These are phyloP conservation scores for Carex cristatella DNA, from an alignment of 176 grass and related monocot genomes.

Conservation along the genomic window DNA sequence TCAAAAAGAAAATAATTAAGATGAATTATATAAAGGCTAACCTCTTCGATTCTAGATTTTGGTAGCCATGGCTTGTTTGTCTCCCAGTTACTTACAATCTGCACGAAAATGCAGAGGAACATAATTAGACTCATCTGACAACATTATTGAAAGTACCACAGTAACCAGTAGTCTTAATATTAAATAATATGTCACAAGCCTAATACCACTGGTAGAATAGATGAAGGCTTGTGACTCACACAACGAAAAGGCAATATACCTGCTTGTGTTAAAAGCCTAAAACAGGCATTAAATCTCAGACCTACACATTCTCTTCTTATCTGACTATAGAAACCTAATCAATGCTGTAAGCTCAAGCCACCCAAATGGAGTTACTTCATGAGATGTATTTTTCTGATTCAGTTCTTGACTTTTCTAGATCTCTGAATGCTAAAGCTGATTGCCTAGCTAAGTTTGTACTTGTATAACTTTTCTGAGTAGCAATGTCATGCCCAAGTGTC, in stretches of 20 bases:
- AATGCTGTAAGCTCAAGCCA: neutral
- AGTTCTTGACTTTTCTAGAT: neutral
- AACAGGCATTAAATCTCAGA: conserved; percentile 12
- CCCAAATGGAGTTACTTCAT: neutral
- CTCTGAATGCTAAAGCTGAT: neutral
- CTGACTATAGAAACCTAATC: neutral
- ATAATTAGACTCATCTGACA: neutral
- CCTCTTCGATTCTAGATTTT: conserved; percentile 84
- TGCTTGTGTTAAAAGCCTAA: neutral
- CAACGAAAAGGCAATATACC: neutral
- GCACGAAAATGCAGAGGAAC: conserved; percentile 10
- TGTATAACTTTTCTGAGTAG: neutral
- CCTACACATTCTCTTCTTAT: neutral
- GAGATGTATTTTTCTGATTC: neutral
- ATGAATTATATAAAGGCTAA: conserved; percentile 26
- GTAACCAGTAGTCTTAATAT: neutral
- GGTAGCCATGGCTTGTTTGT: conserved; percentile 84
- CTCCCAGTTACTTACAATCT: conserved; percentile 95
- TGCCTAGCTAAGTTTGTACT: neutral
- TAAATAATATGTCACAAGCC: neutral
- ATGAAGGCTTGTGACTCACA: neutral
- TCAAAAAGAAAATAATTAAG: conserved; percentile 26
- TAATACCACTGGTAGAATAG: neutral
- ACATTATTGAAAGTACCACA: neutral
- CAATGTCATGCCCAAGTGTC: neutral